phyloP scores from a whole-genome alignment of 345 rosid genomes.

The Sisymbrium irio region DNA sequence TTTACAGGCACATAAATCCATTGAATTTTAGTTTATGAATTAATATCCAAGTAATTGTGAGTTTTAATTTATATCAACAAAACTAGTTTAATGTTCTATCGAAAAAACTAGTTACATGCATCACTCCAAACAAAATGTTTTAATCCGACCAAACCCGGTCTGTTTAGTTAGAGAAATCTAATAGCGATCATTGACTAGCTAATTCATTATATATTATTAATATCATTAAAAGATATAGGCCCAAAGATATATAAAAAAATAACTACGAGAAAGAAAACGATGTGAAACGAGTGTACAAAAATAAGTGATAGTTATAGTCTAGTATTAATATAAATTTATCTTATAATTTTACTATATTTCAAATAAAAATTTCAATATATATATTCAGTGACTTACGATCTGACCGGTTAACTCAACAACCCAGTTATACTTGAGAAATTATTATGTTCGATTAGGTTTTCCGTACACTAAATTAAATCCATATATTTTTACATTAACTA shows the following conservation, averaged over 20 bases:
- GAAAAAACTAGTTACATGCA: neutral
- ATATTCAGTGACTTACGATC: neutral
- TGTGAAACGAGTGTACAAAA: neutral
- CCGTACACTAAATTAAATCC: neutral
- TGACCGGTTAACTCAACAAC: neutral
- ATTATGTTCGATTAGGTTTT: neutral
- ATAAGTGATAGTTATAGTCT: neutral
- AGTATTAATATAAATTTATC: neutral
- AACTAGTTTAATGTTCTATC: neutral
- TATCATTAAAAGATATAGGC: neutral
- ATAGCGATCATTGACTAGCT: neutral
- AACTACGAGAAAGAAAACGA: neutral
- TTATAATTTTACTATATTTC: neutral
- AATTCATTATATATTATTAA: neutral
- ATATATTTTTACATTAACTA: neutral
- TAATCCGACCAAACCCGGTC: neutral
- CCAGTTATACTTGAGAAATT: neutral
- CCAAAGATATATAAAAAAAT: too few relatives aligned
- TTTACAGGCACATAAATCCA: neutral
- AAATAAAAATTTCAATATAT: neutral
- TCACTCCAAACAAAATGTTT: neutral
- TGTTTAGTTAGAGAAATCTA: neutral
- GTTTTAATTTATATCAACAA: neutral
- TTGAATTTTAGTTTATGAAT: neutral
- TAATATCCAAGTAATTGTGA: neutral